Evolutionary conservation across 108 stramenopile genomes (phyloP).

Genomic region (Licmophora abbreviata): DNA sequence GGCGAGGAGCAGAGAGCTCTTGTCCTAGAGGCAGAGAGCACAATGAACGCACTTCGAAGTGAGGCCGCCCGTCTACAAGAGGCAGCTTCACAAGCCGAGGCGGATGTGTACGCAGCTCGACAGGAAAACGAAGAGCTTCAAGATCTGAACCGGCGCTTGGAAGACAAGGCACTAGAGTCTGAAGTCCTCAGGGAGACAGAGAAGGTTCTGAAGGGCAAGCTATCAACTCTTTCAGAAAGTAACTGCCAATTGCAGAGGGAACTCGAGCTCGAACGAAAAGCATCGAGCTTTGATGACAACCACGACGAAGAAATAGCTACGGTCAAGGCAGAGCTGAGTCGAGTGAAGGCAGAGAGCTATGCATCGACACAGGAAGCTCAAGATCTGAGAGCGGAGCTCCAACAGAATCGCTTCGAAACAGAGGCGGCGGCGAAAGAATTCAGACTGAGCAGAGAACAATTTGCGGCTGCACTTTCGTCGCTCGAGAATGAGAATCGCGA

Average conservation of each 20-base stretch:
- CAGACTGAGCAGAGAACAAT: constrained; percentile 5
- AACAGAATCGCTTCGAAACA: too few relatives aligned
- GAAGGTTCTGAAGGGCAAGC: constrained; percentile 12
- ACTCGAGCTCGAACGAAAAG: constrained; percentile 16
- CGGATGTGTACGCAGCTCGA: constrained; percentile 46
- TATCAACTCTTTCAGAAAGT: constrained; percentile 17
- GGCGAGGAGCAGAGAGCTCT: constrained; percentile 66
- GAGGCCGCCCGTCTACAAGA: constrained; percentile 25
- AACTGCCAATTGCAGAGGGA: constrained; percentile 10
- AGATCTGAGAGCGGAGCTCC: constrained; percentile 1
- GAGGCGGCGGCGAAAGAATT: neutral
- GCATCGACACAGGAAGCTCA: constrained; percentile 4
- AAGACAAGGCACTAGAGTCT: constrained; percentile 18
- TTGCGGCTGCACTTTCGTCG: too few relatives aligned
- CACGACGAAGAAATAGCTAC: constrained; percentile 19
- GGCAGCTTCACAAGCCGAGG: constrained; percentile 39
- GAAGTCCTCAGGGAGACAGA: constrained; percentile 9
- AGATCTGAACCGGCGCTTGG: constrained; percentile 29
- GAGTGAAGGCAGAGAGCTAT: constrained; percentile 6
- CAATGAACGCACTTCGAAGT: constrained; percentile 35
- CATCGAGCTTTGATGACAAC: constrained; percentile 15
- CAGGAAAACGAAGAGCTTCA: constrained; percentile 45
- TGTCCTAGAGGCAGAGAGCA: constrained; percentile 58
- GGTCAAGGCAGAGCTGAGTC: constrained; percentile 23
- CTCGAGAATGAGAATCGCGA: too few relatives aligned